A percentile compares a stretch with the other conserved stretches of the same genome.
phyloP scores from a whole-genome alignment of 257 asterid species.

The Solanum gandarillasii region DNA sequence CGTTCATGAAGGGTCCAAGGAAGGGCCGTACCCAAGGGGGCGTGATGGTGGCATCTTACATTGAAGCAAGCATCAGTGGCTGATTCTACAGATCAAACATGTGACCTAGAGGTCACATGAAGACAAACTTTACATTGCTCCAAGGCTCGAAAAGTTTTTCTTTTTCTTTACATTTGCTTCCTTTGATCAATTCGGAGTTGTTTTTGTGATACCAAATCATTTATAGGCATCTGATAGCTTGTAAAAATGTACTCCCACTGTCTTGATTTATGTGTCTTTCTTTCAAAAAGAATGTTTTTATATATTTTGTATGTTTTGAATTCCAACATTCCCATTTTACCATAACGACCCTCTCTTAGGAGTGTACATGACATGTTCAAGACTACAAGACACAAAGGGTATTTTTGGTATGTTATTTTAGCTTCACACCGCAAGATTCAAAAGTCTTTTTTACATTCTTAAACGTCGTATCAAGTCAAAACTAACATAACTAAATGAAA shows the following conservation, averaged over 20 bases:
- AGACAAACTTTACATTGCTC: neutral
- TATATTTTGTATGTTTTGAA: neutral
- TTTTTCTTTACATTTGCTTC: neutral
- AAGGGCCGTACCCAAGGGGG: neutral
- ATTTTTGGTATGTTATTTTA: neutral
- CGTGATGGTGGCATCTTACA: neutral
- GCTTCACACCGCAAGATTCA: neutral
- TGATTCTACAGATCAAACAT: neutral
- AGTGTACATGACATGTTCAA: neutral
- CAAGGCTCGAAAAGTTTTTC: neutral
- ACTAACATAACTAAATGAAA: neutral
- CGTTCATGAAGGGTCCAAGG: neutral
- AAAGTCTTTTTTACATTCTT: neutral
- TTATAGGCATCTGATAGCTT: neutral
- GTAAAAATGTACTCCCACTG: neutral
- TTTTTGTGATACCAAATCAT: neutral
- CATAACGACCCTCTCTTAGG: neutral
- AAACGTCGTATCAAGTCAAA: neutral
- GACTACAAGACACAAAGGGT: neutral
- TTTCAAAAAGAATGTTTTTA: neutral
- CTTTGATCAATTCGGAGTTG: neutral
- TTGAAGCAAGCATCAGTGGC: neutral
- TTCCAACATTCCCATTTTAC: neutral
- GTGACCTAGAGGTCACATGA: neutral
- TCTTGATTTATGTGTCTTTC: neutral